A percentile compares a stretch with the other conserved stretches of the same genome.
These are phyloP conservation scores for Hemileccinum rubropunctum DNA, from an alignment of 768 basidiomycete genomes.

Conservation along the genomic window DNA sequence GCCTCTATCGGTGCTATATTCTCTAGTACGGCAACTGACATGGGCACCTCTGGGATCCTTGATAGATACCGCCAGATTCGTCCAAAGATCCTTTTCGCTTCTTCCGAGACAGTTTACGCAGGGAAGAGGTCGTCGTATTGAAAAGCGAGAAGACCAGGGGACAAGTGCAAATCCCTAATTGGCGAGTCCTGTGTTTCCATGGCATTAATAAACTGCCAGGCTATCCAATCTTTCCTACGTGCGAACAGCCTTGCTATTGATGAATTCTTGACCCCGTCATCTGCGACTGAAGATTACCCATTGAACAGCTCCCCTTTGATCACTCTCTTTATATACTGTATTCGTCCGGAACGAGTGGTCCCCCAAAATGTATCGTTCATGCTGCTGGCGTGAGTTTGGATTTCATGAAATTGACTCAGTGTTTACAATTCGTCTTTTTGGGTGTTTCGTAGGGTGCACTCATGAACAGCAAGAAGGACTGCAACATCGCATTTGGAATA, in stretches of 20 bases:
- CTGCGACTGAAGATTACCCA: conserved; percentile 43
- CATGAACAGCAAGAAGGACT: conserved; percentile 67
- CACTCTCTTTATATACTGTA: conserved; percentile 84
- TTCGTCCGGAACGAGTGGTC: conserved; percentile 84
- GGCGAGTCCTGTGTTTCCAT: conserved; percentile 11
- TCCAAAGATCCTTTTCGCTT: conserved; percentile 69
- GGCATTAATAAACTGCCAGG: not conserved
- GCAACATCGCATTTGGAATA: conserved; percentile 41
- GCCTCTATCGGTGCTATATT: conserved; percentile 68
- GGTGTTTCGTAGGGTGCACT: conserved; percentile 54
- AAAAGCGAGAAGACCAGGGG: conserved; percentile 55
- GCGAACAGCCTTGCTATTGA: conserved; percentile 37
- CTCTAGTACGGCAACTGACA: conserved; percentile 70
- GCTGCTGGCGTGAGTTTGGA: conserved; percentile 56
- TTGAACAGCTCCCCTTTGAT: conserved; percentile 72
- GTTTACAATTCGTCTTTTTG: not conserved
- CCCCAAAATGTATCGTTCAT: conserved; percentile 84
- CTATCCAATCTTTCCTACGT: not conserved
- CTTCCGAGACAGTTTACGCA: conserved; percentile 63
- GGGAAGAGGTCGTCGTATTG: conserved; percentile 59
- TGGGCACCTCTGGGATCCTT: conserved; percentile 57
- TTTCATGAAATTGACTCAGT: not conserved
- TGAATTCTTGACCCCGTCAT: conserved; percentile 42
- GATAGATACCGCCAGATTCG: conserved; percentile 68
- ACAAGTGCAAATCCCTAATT: conserved; percentile 27